Conservation (phyloP, 371 early-diverging fungal genomes). For the Mortierella sp. region DNA sequence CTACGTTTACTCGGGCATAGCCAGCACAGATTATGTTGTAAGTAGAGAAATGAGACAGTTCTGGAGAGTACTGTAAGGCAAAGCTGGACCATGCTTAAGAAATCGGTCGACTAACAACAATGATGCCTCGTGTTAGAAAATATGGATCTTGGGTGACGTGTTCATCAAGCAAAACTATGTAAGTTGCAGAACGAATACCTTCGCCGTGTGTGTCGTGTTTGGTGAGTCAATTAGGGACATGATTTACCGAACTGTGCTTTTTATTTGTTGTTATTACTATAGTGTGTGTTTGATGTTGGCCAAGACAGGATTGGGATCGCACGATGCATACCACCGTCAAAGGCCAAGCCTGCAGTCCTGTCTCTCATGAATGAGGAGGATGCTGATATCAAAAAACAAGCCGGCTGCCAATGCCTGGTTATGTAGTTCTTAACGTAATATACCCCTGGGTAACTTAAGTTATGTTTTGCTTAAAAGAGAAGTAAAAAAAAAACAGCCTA, state of each 20-base stretch:
- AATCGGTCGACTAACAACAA: no score
- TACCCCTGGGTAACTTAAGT: neutral
- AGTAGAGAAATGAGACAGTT: neutral
- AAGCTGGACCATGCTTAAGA: no score
- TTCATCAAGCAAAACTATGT: conserved; percentile 64
- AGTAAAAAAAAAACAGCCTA: no score
- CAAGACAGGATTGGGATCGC: conserved; percentile 43
- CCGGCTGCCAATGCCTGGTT: conserved; percentile 14
- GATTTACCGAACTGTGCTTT: no score
- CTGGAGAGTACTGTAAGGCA: no score
- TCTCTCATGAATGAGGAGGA: conserved; percentile 33
- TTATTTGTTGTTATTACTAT: no score
- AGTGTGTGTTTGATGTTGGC: conserved; percentile 49
- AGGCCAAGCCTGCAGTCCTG: conserved; percentile 9
- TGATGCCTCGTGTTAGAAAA: conserved; percentile 18
- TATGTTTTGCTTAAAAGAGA: neutral
- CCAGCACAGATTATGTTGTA: conserved; percentile 37
- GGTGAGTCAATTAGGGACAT: no score
- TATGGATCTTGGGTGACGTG: conserved; percentile 55
- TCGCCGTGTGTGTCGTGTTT: no score
- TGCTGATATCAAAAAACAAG: conserved; percentile 10
- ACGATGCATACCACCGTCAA: conserved; percentile 32
- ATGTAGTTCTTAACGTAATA: conserved; percentile 1
- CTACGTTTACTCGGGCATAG: conserved; percentile 46
- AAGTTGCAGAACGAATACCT: no score